Evolutionary conservation across 2,329 filamentous ascomycete genomes (phyloP), one percentile per base, ranked within the genome.

Genomic region (Alternaria burnsii): DNA sequence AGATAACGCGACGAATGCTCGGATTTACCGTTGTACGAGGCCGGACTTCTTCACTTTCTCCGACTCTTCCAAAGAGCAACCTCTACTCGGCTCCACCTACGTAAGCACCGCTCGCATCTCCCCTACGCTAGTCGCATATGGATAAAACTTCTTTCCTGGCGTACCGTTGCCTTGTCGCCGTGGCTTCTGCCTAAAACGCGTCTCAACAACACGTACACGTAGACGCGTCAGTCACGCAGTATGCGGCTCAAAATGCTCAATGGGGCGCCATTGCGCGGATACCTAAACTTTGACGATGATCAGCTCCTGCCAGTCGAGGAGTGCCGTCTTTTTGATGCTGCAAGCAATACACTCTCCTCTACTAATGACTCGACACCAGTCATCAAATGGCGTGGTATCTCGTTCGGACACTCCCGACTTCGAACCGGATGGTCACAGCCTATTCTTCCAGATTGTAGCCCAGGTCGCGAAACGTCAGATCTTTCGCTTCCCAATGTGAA

Each of bases 221-320:
- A 41, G 51, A 43, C 51, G 34, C 40, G 36, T 34, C 22, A 7
- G 38, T 26, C 34, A 30, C 16, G 12, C 24, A 38, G 44, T 60
- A 77, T 80, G 67, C 82, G 87, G 55, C 73, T 78, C 51, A 76
- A 73, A 54, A 82, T 87, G 61, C 77, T 89, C 56, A 82, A 85
- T 55, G 90, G 90, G 24, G 88, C 89, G n/a, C 90, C 90, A 3
- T 77, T 83, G 34, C 72, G 79, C 30, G 78, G 77, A 10, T 77
- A 80, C 24, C 80, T 92, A 22, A 76, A 83, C 41, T 91, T 89
- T 86, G 75, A 82, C 46, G 74, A 84, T 12, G 67, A 77, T 1
- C 69, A 74, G n/a, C 81, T 92, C 40, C 77, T 88, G 18, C 71
- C 82, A 43, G 74, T 86, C n/a, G 72, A 82, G 8, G 72, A 74